These are phyloP conservation scores for Saururus chinensis DNA, from an alignment of 164 flowering plant genomes.

Conservation along the genomic window DNA sequence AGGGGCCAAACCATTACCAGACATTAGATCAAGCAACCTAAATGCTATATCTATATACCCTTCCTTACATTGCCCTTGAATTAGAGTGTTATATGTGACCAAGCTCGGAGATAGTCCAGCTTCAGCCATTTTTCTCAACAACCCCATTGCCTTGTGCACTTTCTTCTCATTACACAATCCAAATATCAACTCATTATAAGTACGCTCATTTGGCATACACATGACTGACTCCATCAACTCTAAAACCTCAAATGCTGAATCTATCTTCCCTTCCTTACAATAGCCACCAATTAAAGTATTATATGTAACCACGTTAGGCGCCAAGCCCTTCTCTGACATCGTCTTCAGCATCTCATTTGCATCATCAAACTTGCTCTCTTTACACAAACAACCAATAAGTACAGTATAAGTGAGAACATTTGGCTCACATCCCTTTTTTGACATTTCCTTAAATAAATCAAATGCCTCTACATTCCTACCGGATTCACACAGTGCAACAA, in stretches of 20 bases:
- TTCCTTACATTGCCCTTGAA: conserved; percentile 50
- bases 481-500: conserved; percentile 40
- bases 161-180: conserved; percentile 46
- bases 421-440: conserved; percentile 54
- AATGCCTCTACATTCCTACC: conserved; percentile 47
- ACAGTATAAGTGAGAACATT: conserved; percentile 73
- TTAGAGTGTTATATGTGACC: conserved; percentile 20
- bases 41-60: conserved; percentile 61
- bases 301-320: conserved; percentile 56
- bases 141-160: conserved; percentile 58
- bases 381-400: conserved; percentile 48
- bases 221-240: conserved; percentile 35
- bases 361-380: conserved; percentile 47
- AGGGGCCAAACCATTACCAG: conserved; percentile 38
- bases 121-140: conserved; percentile 44
- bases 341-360: conserved; percentile 32
- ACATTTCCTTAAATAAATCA: conserved; percentile 50
- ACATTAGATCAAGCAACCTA: conserved; percentile 56
- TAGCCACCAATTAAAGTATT: conserved; percentile 80
- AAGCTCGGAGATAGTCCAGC: conserved; percentile 33
- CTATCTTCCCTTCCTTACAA: conserved; percentile 50
- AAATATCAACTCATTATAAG: conserved; percentile 65
- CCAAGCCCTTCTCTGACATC: conserved; percentile 28
- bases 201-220: conserved; percentile 30
- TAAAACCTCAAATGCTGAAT: conserved; percentile 40